Conservation (phyloP, 2,329 filamentous ascomycete species). For the Zymoseptoria pseudotritici region DNA sequence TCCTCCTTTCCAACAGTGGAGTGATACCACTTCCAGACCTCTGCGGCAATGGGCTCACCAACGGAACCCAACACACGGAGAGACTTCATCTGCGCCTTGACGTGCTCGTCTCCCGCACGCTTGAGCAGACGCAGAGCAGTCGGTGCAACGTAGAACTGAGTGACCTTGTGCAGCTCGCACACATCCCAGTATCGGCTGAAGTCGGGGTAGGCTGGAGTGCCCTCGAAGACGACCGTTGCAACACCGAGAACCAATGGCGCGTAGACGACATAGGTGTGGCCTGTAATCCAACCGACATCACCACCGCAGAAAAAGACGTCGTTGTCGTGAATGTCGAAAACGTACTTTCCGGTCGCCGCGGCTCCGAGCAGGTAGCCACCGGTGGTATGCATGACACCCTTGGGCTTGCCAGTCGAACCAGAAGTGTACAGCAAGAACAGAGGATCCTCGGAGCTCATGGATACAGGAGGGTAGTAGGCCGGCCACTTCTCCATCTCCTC, state of each 20-base stretch:
- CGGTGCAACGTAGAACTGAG: conserved; percentile 96
- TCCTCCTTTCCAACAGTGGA: conserved; percentile 90
- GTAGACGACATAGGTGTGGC: conserved; percentile 97
- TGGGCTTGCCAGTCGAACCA: conserved; percentile 95
- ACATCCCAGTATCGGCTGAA: conserved; percentile 99
- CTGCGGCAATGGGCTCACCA: conserved; percentile 92
- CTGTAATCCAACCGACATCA: conserved; percentile 98
- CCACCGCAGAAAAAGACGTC: conserved; percentile 97
- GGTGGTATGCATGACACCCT: conserved; percentile 97
- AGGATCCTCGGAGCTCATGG: conserved; percentile 88
- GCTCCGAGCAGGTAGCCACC: conserved; percentile 91
- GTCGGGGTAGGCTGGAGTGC: conserved; percentile 92
- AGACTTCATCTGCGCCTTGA: conserved; percentile 81
- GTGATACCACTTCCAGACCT: conserved; percentile 99
- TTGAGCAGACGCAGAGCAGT: conserved; percentile 90
- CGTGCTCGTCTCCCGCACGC: conserved; percentile 87
- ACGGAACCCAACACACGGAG: conserved; percentile 89
- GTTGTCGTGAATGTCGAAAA: conserved; percentile 92
- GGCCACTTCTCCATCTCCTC: conserved; percentile 98
- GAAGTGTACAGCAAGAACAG: conserved; percentile 97
- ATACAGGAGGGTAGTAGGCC: conserved; percentile 79
- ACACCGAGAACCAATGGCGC: conserved; percentile 88
- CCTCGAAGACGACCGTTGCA: conserved; percentile 93
- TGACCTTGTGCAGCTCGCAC: conserved; percentile 88
- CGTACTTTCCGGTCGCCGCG: conserved; percentile 91